These are phyloP conservation scores for Colletotrichum musicola DNA, from an alignment of 2,329 filamentous ascomycete genomes.

Conservation along the genomic window DNA sequence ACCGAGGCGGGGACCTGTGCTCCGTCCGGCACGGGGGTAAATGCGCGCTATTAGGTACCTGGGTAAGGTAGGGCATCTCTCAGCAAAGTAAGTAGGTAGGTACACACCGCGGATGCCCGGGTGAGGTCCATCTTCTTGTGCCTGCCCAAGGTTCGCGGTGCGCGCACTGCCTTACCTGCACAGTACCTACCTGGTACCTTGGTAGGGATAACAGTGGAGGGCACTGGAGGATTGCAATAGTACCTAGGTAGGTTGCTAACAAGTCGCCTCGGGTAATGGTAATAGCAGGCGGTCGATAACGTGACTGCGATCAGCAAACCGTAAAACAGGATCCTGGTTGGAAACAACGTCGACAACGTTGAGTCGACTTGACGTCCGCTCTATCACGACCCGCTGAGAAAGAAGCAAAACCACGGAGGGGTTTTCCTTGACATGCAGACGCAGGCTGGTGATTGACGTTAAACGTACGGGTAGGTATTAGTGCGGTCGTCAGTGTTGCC, in stretches of 20 bases:
- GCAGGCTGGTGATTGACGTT: constrained; percentile 9
- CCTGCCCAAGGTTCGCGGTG: too few relatives aligned
- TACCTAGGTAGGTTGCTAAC: not conserved
- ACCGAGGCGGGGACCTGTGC: constrained; percentile 18
- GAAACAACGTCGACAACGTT: not conserved
- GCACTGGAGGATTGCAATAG: not conserved
- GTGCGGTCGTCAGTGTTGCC: not conserved
- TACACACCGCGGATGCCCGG: too few relatives aligned
- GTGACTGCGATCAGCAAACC: not conserved
- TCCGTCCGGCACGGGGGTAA: not conserved
- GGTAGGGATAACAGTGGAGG: too few relatives aligned
- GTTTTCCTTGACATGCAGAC: constrained; percentile 8
- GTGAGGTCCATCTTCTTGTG: too few relatives aligned
- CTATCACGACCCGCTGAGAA: not conserved
- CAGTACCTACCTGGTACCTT: too few relatives aligned
- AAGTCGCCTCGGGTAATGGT: not conserved
- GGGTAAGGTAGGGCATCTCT: not conserved
- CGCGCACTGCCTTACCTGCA: constrained; percentile 5
- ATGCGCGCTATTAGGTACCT: constrained; percentile 1
- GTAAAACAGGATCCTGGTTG: not conserved
- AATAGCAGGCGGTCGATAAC: not conserved
- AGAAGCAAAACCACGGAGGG: not conserved
- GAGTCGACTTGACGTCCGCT: not conserved
- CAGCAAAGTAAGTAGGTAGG: too few relatives aligned
- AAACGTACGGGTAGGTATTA: not conserved